Percentiles rank a stretch among this genome's conserved stretches.
phyloP scores from a whole-genome alignment of 2,329 filamentous ascomycete genomes.

The Colletotrichum paranaense region DNA sequence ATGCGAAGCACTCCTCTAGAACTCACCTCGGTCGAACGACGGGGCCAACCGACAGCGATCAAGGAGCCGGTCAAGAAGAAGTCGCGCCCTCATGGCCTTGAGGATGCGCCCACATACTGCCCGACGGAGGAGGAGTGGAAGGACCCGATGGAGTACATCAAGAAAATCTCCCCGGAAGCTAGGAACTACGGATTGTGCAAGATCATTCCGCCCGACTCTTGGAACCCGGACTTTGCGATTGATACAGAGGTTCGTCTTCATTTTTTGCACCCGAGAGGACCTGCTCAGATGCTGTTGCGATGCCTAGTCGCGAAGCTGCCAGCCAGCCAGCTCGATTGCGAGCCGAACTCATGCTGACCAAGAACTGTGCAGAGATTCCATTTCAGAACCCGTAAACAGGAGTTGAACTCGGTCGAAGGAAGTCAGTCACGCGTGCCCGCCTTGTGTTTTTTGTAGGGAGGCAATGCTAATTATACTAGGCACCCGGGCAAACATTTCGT shows the following conservation, averaged over 20 bases:
- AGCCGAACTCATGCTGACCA: not conserved
- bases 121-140: conserved; percentile 95
- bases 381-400: conserved; percentile 94
- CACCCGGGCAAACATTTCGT: conserved; percentile 94
- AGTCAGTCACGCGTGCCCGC: conserved; percentile 67
- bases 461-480: conserved; percentile 64
- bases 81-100: conserved; percentile 83
- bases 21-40: conserved; percentile 89
- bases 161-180: conserved; percentile 89
- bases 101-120: conserved; percentile 90
- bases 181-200: conserved; percentile 93
- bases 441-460: not conserved
- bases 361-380: conserved; percentile 80
- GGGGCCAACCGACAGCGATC: conserved; percentile 82
- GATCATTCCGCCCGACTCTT: conserved; percentile 91
- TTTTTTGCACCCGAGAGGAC: no score
- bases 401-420: conserved; percentile 97
- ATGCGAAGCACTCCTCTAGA: conserved; percentile 76
- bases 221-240: conserved; percentile 96
- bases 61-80: conserved; percentile 82
- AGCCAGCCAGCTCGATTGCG: not conserved
- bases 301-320: not conserved
- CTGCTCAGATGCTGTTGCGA: not conserved
- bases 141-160: conserved; percentile 93
- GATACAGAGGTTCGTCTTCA: conserved; percentile 82